Evolutionary conservation across 176 grass and related monocot genomes (phyloP), one percentile per base, ranked within the genome.

Genomic region (Rhynchospora breviuscula): DNA sequence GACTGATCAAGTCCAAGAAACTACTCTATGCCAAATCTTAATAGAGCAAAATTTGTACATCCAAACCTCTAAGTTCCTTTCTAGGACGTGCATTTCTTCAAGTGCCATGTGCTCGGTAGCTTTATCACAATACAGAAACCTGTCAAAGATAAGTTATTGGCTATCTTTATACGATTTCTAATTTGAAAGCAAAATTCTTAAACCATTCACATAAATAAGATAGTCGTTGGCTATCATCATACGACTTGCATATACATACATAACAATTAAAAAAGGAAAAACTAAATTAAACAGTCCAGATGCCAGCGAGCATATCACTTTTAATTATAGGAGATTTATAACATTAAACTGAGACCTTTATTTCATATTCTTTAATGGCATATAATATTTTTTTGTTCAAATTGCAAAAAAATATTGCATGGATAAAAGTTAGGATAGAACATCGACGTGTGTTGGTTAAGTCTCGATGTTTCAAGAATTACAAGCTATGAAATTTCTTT

Each of bases 261-360:
- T n/a, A n/a, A n/a, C n/a, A n/a, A n/a, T n/a, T n/a, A n/a, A n/a
- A n/a, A n/a, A n/a, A n/a, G n/a, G n/a, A n/a, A n/a, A n/a, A n/a
- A n/a, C n/a, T n/a, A n/a, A n/a, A n/a, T n/a, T n/a, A n/a, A n/a
- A 91, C 10, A 96, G 87, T 8, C 87, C 90, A 0, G 93, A 96
- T 0, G 91, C 90, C 31, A 96, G 0, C 26, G 90, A 96, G 82
- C 88, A 90, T 59, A 88, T 14, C 3, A 89, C 85, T 90, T 89
- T 87, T 85, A 79, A 84, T 87, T 89, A 67, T 63, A 93, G 79
- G 21, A 89, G 90, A 75, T 53, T 75, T 11, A 47, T 75, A 53
- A 18, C 9, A 49, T 17, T 72, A 11, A 18, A 81, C 67, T 86
- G 71, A 87, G 87, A 85, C n/a, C 87, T 89, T 48, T 85, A 84